phyloP scores from a whole-genome alignment of 306 rosid species.

The Prunus mume region DNA sequence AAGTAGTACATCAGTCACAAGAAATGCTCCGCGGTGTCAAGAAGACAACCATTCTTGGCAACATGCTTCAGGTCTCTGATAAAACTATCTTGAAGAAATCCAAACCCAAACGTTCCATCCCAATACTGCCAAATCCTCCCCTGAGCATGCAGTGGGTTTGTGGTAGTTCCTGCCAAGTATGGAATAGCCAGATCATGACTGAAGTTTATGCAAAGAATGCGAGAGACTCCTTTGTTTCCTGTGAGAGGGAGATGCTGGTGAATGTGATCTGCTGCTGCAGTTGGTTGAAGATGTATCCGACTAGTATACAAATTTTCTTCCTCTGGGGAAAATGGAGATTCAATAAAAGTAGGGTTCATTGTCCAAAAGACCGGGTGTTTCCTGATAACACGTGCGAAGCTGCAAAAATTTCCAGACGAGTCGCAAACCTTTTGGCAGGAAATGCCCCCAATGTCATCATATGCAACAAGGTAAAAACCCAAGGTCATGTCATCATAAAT shows the following conservation, averaged over 20 bases:
- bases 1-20: slow-evolving; percentile 24
- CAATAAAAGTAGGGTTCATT: slow-evolving; percentile 46
- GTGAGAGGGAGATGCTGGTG: slow-evolving; percentile 34
- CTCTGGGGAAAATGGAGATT: slow-evolving; percentile 64
- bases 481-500: slow-evolving; percentile 67
- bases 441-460: slow-evolving; percentile 89
- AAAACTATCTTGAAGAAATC: slow-evolving; percentile 71
- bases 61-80: slow-evolving; percentile 72
- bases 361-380: slow-evolving; percentile 73
- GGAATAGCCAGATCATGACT: slow-evolving; percentile 70
- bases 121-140: slow-evolving; percentile 90
- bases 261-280: slow-evolving; percentile 32
- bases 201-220: slow-evolving; percentile 66
- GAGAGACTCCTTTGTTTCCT: slow-evolving; percentile 44
- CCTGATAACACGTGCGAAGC: slow-evolving; percentile 5
- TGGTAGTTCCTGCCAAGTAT: slow-evolving; percentile 40
- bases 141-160: slow-evolving; percentile 55
- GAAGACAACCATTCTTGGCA: slow-evolving; percentile 50
- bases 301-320: slow-evolving; percentile 60
- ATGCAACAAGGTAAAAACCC: slow-evolving; percentile 75
- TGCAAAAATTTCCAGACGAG: slow-evolving; percentile 38
- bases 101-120: slow-evolving; percentile 86
- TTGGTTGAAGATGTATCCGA: slow-evolving; percentile 68
- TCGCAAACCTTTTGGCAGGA: slow-evolving; percentile 72
- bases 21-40: slow-evolving; percentile 50